phyloP scores from a whole-genome alignment of 768 basidiomycete genomes.

The Tulasnella sp. region DNA sequence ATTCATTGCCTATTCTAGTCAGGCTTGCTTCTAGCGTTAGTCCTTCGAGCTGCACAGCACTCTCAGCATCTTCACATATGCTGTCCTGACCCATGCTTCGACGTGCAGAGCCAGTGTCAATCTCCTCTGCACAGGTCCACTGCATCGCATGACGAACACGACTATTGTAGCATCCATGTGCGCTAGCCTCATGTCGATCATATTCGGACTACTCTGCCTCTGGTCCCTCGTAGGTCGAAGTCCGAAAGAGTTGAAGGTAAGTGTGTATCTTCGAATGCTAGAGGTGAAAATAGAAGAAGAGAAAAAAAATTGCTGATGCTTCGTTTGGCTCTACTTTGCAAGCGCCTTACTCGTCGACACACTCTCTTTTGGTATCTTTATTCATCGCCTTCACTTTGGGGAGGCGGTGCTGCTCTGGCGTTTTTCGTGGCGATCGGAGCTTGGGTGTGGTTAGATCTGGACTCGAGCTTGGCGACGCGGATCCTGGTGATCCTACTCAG shows the following conservation, averaged over 20 bases:
- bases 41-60: not conserved
- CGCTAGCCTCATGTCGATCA: not conserved
- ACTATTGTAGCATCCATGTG: not conserved
- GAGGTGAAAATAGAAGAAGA: too few species aligned
- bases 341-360: not conserved
- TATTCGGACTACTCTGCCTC: not conserved
- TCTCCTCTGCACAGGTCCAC: not conserved
- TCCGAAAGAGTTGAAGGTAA: not conserved
- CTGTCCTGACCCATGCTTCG: not conserved
- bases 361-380: not conserved
- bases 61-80: not conserved
- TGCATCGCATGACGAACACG: not conserved
- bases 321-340: not conserved
- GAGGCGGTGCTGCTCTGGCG: not conserved
- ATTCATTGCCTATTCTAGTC: not conserved
- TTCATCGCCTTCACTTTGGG: not conserved
- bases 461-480: not conserved
- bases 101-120: not conserved
- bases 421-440: constrained; percentile 4
- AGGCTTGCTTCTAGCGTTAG: not conserved
- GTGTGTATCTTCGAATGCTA: not conserved
- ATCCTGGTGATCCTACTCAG: not conserved
- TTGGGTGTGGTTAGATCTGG: not conserved
- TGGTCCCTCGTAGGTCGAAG: not conserved
- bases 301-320: not conserved